These are phyloP conservation scores for Pyricularia sp. DNA, from an alignment of 2,329 filamentous ascomycete genomes.

Conservation along the genomic window DNA sequence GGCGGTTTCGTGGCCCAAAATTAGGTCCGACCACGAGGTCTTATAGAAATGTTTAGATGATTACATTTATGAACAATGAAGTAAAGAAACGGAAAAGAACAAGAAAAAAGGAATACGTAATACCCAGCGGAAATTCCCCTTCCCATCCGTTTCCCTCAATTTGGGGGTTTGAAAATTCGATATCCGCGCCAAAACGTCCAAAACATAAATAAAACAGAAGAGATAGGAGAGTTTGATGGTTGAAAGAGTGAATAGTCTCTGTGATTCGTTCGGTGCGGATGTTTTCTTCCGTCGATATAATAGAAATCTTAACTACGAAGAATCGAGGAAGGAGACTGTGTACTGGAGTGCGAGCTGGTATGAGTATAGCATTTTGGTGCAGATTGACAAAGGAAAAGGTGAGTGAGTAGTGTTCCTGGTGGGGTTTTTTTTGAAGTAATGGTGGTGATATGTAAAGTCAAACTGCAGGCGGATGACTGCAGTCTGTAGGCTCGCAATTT, in stretches of 20 bases:
- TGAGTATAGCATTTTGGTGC: not conserved
- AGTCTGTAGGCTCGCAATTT: not conserved
- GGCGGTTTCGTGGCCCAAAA: not conserved
- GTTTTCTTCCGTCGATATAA: not conserved
- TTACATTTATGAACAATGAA: not conserved
- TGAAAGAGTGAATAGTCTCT: not conserved
- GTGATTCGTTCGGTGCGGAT: not conserved
- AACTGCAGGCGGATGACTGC: not conserved
- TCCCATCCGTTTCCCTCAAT: not conserved
- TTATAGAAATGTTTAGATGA: not conserved
- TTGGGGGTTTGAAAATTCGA: not conserved
- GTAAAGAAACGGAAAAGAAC: conserved; percentile 5
- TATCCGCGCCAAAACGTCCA: not conserved
- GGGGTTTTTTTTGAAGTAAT: not conserved
- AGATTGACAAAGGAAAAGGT: not conserved
- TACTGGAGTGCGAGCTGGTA: not conserved
- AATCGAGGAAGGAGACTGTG: not conserved
- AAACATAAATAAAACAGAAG: not conserved
- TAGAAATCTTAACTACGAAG: not conserved
- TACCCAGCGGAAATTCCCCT: conserved; percentile 1
- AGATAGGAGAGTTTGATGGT: not conserved
- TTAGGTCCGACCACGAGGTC: not conserved
- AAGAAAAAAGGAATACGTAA: not conserved
- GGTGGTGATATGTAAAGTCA: not conserved
- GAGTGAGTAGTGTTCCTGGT: not conserved